phyloP scores from a whole-genome alignment of 2,329 filamentous ascomycete genomes.

The Penicillium sp. region DNA sequence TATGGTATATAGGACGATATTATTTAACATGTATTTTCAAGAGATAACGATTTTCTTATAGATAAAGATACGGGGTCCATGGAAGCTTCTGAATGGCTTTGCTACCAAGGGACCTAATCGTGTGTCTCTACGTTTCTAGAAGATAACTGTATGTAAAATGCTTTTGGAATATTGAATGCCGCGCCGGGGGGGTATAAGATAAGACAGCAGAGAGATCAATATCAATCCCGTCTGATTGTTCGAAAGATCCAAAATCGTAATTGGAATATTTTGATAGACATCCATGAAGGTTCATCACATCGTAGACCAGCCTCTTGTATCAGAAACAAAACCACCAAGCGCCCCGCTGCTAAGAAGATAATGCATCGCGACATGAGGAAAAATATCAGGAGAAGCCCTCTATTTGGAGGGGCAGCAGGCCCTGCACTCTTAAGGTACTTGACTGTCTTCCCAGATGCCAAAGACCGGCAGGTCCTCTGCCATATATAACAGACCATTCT shows the following conservation, averaged over 20 bases:
- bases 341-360: slow-evolving; percentile 7
- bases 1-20: slow-evolving; percentile 12
- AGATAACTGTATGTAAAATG: not conserved
- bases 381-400: not conserved
- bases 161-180: not conserved
- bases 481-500: slow-evolving; percentile 41
- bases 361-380: not conserved
- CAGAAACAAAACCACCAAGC: not conserved
- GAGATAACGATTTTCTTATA: no score
- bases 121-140: not conserved
- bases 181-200: not conserved
- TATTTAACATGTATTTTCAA: slow-evolving; percentile 4
- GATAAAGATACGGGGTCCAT: not conserved
- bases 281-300: slow-evolving; percentile 10
- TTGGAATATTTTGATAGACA: not conserved
- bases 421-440: slow-evolving; percentile 1
- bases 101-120: not conserved
- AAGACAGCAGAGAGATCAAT: not conserved
- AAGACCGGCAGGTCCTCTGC: slow-evolving; percentile 40
- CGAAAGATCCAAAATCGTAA: not conserved
- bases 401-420: not conserved
- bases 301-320: not conserved
- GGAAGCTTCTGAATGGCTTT: not conserved
- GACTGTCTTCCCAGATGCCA: slow-evolving; percentile 36
- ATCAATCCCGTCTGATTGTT: not conserved